Percentiles rank a stretch among this genome's conserved stretches.
phyloP scores from a whole-genome alignment of 1,284 basidiomycete species.

The Tausonia pullulans region DNA sequence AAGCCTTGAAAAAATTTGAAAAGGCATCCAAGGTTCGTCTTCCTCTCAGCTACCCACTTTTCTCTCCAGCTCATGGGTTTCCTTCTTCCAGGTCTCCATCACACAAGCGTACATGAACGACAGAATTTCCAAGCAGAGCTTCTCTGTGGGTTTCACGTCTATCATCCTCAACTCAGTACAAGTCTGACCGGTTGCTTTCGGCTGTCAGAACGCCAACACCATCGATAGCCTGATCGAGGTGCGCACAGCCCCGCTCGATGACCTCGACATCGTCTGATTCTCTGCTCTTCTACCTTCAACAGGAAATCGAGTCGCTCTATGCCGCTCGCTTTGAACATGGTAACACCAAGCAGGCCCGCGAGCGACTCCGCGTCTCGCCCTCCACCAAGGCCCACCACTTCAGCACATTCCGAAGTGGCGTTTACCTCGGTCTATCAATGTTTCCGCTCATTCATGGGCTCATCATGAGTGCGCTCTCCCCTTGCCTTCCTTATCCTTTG shows the following conservation, averaged over 20 bases:
- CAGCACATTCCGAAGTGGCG: constrained; percentile 62
- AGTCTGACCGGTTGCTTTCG: neutral
- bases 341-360: constrained; percentile 66
- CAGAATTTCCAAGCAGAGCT: constrained; percentile 43
- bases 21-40: constrained; percentile 57
- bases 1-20: constrained; percentile 87
- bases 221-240: constrained; percentile 55
- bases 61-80: neutral
- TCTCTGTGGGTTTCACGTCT: constrained; percentile 28
- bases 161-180: constrained; percentile 40
- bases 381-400: constrained; percentile 57
- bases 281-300: too few relatives aligned
- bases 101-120: constrained; percentile 65
- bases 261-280: too few relatives aligned
- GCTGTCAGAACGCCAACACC: constrained; percentile 37
- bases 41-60: neutral
- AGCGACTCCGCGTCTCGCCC: constrained; percentile 50
- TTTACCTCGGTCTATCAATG: constrained; percentile 62
- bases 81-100: constrained; percentile 30
- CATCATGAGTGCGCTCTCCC: constrained; percentile 46
- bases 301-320: constrained; percentile 57
- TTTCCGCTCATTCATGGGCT: constrained; percentile 52
- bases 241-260: too few relatives aligned
- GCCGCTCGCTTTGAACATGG: constrained; percentile 67
- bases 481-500: neutral